Evolutionary conservation across 139 green algal genomes (phyloP).

Genomic region (Diplosphaera chodatii): DNA sequence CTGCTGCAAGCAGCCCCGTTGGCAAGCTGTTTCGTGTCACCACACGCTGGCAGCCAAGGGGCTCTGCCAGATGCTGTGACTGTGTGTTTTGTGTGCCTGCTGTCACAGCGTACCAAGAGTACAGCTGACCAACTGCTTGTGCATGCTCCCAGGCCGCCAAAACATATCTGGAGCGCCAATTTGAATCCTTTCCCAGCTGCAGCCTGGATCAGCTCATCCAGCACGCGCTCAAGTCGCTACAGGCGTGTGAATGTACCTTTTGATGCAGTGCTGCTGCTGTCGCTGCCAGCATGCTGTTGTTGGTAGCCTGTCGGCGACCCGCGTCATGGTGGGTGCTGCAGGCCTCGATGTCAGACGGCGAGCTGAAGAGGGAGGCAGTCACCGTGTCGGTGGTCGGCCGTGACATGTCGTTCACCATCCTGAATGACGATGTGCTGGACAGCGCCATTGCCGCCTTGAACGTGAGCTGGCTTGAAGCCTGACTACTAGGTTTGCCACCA

Average conservation of each 20-base stretch:
- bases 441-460: slow-evolving; percentile 48
- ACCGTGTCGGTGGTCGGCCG: slow-evolving; percentile 75
- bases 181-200: slow-evolving; percentile 65
- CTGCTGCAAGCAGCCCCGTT: too few relatives aligned
- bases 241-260: too few relatives aligned
- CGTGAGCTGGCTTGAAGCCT: not conserved
- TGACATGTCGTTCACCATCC: slow-evolving; percentile 67
- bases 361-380: slow-evolving; percentile 80
- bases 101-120: too few relatives aligned
- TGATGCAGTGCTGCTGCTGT: too few relatives aligned
- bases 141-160: slow-evolving; percentile 70
- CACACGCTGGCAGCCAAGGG: too few relatives aligned
- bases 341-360: slow-evolving; percentile 42
- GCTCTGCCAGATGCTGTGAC: too few relatives aligned
- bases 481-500: too few relatives aligned
- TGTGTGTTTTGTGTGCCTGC: too few relatives aligned
- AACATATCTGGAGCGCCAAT: slow-evolving; percentile 95
- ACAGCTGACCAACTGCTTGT: too few relatives aligned
- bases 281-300: too few relatives aligned
- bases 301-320: not conserved
- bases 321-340: not conserved
- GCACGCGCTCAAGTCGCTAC: slow-evolving; percentile 68
- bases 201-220: slow-evolving; percentile 78
- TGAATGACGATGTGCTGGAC: slow-evolving; percentile 68
- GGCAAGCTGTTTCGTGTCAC: too few relatives aligned